Percentiles rank a stretch among this genome's conserved stretches.
These are phyloP conservation scores for Seiridium unicorne DNA, from an alignment of 2,329 filamentous ascomycete genomes.

Conservation along the genomic window DNA sequence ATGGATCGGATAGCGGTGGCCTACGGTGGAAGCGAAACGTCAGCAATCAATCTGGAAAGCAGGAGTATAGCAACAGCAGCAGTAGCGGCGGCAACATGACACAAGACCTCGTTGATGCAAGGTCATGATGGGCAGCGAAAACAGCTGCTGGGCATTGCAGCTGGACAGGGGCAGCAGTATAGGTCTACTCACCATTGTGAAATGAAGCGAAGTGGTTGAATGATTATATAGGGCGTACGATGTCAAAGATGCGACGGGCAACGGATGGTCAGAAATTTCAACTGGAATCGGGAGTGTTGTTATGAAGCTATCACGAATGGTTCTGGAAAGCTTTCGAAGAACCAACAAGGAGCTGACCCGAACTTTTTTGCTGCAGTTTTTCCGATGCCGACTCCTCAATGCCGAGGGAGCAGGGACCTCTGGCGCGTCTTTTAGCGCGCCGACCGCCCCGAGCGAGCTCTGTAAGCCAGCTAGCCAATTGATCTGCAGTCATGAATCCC, in stretches of 20 bases:
- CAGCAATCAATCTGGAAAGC: not conserved
- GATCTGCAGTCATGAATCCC: no score
- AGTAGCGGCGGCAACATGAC: no score
- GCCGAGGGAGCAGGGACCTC: not conserved
- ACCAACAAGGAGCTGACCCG: constrained; percentile 11
- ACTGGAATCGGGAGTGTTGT: not conserved
- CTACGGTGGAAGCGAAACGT: constrained; percentile 30
- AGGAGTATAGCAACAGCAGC: not conserved
- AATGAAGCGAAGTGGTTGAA: not conserved
- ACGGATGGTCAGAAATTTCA: not conserved
- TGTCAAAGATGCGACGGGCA: not conserved
- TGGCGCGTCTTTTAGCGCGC: no score
- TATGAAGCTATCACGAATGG: constrained; percentile 10
- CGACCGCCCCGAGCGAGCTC: no score
- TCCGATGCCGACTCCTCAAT: constrained; percentile 23
- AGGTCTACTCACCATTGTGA: constrained; percentile 7
- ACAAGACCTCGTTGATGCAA: not conserved
- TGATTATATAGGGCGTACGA: constrained; percentile 1
- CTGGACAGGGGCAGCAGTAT: not conserved
- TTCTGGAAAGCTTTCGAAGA: constrained; percentile 12
- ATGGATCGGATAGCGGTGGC: constrained; percentile 85
- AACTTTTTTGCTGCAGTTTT: constrained; percentile 27
- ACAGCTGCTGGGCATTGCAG: not conserved
- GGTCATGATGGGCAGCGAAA: not conserved
- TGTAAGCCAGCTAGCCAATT: no score